Conservation (phyloP, 2,329 filamentous ascomycete species). For the Aphanoascus verrucosus region DNA sequence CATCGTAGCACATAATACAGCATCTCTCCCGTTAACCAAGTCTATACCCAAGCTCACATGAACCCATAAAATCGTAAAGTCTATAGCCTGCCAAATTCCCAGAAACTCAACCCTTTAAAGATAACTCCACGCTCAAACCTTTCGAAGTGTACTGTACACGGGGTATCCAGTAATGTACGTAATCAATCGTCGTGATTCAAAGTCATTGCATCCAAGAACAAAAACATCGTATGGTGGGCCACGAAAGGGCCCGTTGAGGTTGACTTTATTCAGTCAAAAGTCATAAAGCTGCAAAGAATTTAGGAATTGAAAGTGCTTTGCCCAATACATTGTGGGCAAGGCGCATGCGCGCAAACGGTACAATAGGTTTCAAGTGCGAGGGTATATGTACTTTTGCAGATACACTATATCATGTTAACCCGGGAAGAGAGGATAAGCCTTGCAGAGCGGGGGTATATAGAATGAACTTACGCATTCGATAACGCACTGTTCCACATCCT, state of each 20-base stretch:
- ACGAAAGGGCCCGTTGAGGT: not conserved
- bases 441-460: not conserved
- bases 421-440: not conserved
- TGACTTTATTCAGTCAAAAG: not conserved
- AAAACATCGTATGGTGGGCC: not conserved
- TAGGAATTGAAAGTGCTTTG: not conserved
- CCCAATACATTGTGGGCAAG: conserved; percentile 7
- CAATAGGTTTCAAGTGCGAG: conserved; percentile 5
- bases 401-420: conserved; percentile 3
- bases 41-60: no score
- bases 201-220: not conserved
- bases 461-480: conserved; percentile 11
- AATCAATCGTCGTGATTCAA: not conserved
- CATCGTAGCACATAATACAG: no score
- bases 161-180: not conserved
- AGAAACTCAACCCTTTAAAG: not conserved
- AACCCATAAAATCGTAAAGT: not conserved
- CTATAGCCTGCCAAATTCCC: not conserved
- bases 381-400: conserved; percentile 1
- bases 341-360: conserved; percentile 12
- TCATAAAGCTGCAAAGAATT: not conserved
- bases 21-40: no score
- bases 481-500: conserved; percentile 7
- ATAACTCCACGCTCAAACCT: not conserved
- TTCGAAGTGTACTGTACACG: not conserved